These are phyloP conservation scores for Monocercomonoides exilis DNA, from an alignment of 78 protist species.

Conservation along the genomic window DNA sequence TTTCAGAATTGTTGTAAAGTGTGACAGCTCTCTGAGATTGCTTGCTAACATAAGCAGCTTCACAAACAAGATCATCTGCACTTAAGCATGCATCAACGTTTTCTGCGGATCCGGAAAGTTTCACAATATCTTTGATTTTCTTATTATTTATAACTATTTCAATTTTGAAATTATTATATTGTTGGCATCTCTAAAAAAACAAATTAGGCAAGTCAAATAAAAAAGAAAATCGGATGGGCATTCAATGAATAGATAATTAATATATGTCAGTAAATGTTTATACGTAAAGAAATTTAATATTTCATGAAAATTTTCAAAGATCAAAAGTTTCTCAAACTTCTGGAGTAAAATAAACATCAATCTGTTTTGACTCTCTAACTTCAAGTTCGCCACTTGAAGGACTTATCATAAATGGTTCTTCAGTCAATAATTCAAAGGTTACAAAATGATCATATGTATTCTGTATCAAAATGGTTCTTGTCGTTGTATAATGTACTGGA, in stretches of 20 bases:
- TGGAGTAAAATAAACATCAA: background rate
- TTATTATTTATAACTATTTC: background rate
- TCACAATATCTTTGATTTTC: background rate
- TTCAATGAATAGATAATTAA: too few species aligned
- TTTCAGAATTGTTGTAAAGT: background rate
- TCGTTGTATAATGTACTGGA: background rate
- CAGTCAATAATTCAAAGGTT: background rate
- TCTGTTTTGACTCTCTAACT: background rate
- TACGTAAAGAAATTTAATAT: too few species aligned
- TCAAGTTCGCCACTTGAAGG: background rate
- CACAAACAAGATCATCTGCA: background rate
- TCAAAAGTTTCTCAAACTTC: too few species aligned
- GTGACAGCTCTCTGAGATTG: background rate
- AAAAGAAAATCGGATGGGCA: too few species aligned
- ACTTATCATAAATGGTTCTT: background rate
- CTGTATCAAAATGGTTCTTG: background rate
- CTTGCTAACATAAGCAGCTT: background rate
- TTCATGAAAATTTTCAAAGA: too few species aligned
- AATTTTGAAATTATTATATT: background rate
- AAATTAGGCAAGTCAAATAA: background rate
- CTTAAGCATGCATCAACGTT: background rate
- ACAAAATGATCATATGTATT: background rate
- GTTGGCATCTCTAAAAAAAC: background rate
- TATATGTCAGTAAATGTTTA: too few species aligned
- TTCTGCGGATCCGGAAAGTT: background rate